These are phyloP conservation scores for Penicillium diatomitis DNA, from an alignment of 495 filamentous ascomycete genomes.

Conservation along the genomic window DNA sequence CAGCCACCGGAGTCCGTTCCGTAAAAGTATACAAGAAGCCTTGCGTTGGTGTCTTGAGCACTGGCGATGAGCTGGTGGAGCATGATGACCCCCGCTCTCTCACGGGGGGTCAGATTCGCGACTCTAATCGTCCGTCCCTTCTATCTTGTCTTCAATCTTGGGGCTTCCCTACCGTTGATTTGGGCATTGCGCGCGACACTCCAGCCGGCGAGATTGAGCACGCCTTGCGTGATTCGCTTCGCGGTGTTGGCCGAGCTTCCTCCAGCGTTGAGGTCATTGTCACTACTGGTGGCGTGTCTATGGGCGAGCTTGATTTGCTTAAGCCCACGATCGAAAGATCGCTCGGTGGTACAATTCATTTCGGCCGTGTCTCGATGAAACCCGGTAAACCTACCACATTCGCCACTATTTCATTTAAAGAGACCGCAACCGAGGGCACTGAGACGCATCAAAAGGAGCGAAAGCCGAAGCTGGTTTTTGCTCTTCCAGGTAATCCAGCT, in stretches of 20 bases:
- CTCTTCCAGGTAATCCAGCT: constrained; percentile 89
- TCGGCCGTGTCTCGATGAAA: constrained; percentile 95
- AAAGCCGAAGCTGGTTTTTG: constrained; percentile 68
- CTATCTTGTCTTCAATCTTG: constrained; percentile 65
- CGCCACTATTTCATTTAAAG: constrained; percentile 67
- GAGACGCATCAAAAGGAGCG: constrained; percentile 40
- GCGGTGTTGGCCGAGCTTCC: constrained; percentile 31
- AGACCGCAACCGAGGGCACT: constrained; percentile 8
- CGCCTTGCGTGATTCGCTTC: constrained; percentile 62
- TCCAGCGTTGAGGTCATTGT: constrained; percentile 66
- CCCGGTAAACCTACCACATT: constrained; percentile 97
- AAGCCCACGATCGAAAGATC: constrained; percentile 93
- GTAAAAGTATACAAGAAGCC: constrained; percentile 73
- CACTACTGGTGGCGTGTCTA: constrained; percentile 91
- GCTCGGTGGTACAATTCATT: constrained; percentile 89
- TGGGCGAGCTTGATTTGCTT: constrained; percentile 95
- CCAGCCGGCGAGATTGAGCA: constrained; percentile 64
- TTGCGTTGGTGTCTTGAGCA: constrained; percentile 79
- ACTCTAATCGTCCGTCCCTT: constrained; percentile 84
- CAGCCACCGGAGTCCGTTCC: constrained; percentile 66
- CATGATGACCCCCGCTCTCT: constrained; percentile 57
- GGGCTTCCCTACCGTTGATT: constrained; percentile 72
- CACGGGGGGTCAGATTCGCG: constrained; percentile 74
- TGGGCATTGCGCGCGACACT: constrained; percentile 79
- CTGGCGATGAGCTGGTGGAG: constrained; percentile 86